Percentiles rank a stretch among this genome's conserved stretches.
These are phyloP conservation scores for Metschnikowia peoriensis DNA, from an alignment of 805 yeast genomes.

Conservation along the genomic window DNA sequence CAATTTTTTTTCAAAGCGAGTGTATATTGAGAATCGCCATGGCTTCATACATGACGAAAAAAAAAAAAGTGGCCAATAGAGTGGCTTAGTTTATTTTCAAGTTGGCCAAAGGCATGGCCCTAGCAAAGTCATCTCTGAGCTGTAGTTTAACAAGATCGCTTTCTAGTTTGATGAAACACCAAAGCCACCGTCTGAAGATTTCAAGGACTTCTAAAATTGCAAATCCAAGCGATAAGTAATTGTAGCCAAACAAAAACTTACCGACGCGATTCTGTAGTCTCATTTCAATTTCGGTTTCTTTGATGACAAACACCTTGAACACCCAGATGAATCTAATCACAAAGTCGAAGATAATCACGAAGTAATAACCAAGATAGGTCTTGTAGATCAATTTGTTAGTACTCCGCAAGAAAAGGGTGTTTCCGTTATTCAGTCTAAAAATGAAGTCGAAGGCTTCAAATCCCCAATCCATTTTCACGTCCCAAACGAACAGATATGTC, in stretches of 20 bases:
- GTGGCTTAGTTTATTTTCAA: constrained; percentile 6
- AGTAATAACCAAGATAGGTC: constrained; percentile 43
- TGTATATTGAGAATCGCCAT: not conserved
- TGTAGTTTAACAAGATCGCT: constrained; percentile 55
- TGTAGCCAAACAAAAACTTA: constrained; percentile 34
- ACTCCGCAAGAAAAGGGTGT: constrained; percentile 18
- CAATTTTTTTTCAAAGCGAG: not conserved
- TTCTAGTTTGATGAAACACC: constrained; percentile 86
- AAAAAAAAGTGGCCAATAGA: not conserved
- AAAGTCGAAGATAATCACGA: constrained; percentile 61
- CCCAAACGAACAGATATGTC: constrained; percentile 84
- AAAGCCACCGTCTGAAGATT: constrained; percentile 77
- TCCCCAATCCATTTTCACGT: constrained; percentile 85
- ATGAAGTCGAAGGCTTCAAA: constrained; percentile 49
- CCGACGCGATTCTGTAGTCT: constrained; percentile 18
- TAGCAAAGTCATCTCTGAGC: constrained; percentile 15
- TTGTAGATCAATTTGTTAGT: constrained; percentile 26
- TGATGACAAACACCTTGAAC: constrained; percentile 46
- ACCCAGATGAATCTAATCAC: constrained; percentile 76
- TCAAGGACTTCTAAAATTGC: constrained; percentile 72
- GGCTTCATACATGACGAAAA: not conserved
- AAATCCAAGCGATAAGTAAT: constrained; percentile 51
- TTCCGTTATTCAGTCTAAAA: constrained; percentile 13
- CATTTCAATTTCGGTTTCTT: constrained; percentile 23
- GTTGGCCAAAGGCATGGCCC: constrained; percentile 16